Evolutionary conservation across 352 stramenopile species (phyloP).

Genomic region (Globisporangium nunn): DNA sequence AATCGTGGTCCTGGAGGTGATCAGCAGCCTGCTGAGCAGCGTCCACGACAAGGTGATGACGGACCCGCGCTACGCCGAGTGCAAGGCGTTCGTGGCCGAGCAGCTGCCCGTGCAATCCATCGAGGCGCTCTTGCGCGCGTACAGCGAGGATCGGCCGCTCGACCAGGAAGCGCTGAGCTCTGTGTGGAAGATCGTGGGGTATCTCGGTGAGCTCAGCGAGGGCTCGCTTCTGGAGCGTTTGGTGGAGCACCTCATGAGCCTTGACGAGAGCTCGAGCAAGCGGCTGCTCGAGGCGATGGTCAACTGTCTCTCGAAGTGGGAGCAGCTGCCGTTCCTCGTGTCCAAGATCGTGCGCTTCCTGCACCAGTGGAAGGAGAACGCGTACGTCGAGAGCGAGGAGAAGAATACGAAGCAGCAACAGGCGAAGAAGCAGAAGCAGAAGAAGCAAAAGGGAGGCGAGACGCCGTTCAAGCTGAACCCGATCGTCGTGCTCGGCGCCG

Average conservation of each 20-base stretch:
- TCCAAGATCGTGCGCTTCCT: slow-evolving; percentile 57
- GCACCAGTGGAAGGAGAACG: slow-evolving; percentile 43
- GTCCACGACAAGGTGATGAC: slow-evolving; percentile 63
- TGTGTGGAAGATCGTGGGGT: slow-evolving; percentile 71
- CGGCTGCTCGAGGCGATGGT: slow-evolving; percentile 76
- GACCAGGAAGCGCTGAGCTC: slow-evolving; percentile 64
- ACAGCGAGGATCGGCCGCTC: slow-evolving; percentile 48
- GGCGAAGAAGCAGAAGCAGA: slow-evolving; percentile 30
- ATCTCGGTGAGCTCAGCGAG: slow-evolving; percentile 54
- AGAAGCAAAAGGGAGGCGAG: too few species aligned
- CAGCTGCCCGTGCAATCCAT: slow-evolving; percentile 59
- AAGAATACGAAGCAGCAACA: slow-evolving; percentile 11
- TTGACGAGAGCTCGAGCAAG: slow-evolving; percentile 65
- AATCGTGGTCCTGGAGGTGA: slow-evolving; percentile 71
- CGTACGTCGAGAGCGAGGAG: slow-evolving; percentile 15
- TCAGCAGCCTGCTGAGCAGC: slow-evolving; percentile 64
- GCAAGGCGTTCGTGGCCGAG: slow-evolving; percentile 62
- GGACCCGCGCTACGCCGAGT: slow-evolving; percentile 63
- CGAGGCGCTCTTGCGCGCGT: slow-evolving; percentile 54
- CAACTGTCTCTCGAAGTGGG: slow-evolving; percentile 69
- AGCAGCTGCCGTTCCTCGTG: slow-evolving; percentile 57
- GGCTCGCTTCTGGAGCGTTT: slow-evolving; percentile 49
- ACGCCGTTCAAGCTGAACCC: slow-evolving; percentile 32
- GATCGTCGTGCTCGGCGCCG: slow-evolving; percentile 49
- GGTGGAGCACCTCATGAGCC: slow-evolving; percentile 59